Evolutionary conservation across 2,329 filamentous ascomycete species (phyloP).

Genomic region (Neonectria coccinea): DNA sequence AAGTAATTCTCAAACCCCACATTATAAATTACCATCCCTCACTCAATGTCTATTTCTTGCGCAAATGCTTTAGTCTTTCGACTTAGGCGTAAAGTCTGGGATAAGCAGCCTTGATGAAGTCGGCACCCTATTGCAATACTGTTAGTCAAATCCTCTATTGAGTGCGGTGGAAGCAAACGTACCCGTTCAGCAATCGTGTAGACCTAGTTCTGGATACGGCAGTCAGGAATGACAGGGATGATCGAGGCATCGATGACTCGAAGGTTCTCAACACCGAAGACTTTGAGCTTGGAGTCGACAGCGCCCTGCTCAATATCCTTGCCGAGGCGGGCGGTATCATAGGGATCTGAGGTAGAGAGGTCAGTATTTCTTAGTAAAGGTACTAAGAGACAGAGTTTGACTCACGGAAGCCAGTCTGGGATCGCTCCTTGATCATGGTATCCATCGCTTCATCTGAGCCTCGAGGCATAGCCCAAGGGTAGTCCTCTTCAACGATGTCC

Average conservation of each 20-base stretch:
- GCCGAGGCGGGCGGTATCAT: conserved; percentile 65
- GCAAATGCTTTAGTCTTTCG: no score
- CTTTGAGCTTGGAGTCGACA: conserved; percentile 62
- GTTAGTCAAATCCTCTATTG: background rate
- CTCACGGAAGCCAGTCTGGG: conserved; percentile 66
- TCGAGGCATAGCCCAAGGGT: conserved; percentile 70
- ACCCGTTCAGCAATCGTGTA: conserved; percentile 71
- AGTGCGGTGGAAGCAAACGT: background rate
- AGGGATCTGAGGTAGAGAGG: conserved; percentile 55
- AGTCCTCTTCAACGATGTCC: conserved; percentile 64
- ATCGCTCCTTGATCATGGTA: conserved; percentile 65
- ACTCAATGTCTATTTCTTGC: background rate
- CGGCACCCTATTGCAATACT: conserved; percentile 24
- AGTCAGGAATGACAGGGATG: conserved; percentile 67
- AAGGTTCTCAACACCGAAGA: conserved; percentile 65
- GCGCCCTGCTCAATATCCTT: conserved; percentile 64
- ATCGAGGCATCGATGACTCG: conserved; percentile 68
- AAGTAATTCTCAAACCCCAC: background rate
- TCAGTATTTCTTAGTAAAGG: conserved; percentile 15
- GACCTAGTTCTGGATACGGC: conserved; percentile 70
- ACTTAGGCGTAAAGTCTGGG: conserved; percentile 7
- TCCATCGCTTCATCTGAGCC: conserved; percentile 68
- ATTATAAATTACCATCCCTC: background rate
- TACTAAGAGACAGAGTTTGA: background rate
- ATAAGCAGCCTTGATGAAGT: conserved; percentile 21